These are phyloP conservation scores for Cercospora sesami DNA, from an alignment of 2,329 filamentous ascomycete genomes.

Conservation along the genomic window DNA sequence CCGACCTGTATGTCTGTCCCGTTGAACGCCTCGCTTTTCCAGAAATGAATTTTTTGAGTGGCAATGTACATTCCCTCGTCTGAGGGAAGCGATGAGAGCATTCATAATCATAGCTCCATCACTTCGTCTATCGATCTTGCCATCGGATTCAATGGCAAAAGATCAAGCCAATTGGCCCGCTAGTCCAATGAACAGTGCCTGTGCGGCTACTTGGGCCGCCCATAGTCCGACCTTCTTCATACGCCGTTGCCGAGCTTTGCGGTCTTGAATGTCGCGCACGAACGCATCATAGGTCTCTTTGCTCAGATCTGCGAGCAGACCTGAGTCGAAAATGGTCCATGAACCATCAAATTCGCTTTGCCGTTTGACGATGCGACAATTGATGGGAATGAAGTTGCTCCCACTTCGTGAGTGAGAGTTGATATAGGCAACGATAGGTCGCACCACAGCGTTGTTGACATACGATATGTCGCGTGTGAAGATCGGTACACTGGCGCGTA, in stretches of 20 bases:
- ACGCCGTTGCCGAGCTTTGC: slow-evolving; percentile 79
- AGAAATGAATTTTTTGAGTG: background rate
- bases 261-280: slow-evolving; percentile 84
- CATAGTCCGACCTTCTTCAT: slow-evolving; percentile 96
- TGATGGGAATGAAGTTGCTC: slow-evolving; percentile 93
- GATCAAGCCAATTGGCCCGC: slow-evolving; percentile 69
- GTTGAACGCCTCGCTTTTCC: slow-evolving; percentile 17
- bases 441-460: slow-evolving; percentile 90
- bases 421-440: slow-evolving; percentile 97
- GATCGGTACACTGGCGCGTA: slow-evolving; percentile 86
- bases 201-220: slow-evolving; percentile 88
- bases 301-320: slow-evolving; percentile 88
- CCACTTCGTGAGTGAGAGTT: slow-evolving; percentile 65
- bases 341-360: slow-evolving; percentile 87
- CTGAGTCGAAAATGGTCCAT: slow-evolving; percentile 93
- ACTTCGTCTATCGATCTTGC: too few relatives aligned
- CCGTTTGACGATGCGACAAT: slow-evolving; percentile 89
- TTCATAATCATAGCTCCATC: too few relatives aligned
- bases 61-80: background rate
- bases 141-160: too few relatives aligned
- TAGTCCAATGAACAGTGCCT: slow-evolving; percentile 92
- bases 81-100: background rate
- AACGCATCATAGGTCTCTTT: slow-evolving; percentile 95
- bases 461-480: slow-evolving; percentile 92
- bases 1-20: background rate